These are phyloP conservation scores for Suillus lakei DNA, from an alignment of 768 basidiomycete genomes.

Conservation along the genomic window DNA sequence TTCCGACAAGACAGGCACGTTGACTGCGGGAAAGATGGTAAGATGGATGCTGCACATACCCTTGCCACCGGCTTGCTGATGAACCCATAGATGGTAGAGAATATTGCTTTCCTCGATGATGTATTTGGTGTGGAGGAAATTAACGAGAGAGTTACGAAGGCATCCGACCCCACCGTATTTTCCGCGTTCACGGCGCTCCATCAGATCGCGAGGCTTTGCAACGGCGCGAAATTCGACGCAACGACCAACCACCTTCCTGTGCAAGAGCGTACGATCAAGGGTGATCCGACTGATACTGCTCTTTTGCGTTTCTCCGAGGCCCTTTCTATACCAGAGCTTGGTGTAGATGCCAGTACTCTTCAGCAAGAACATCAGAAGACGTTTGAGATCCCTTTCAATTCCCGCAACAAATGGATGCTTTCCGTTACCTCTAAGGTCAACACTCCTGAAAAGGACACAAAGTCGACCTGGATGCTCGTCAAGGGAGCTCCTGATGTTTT, in stretches of 20 bases:
- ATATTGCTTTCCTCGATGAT: constrained; percentile 33
- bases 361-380: neutral
- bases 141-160: constrained; percentile 8
- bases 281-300: constrained; percentile 52
- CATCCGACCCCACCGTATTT: constrained; percentile 17
- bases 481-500: constrained; percentile 60
- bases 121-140: constrained; percentile 21
- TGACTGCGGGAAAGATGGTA: constrained; percentile 52
- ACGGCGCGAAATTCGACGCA: constrained; percentile 50
- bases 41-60: neutral
- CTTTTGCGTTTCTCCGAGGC: constrained; percentile 46
- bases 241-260: constrained; percentile 9
- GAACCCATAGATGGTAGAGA: constrained; percentile 32
- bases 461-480: constrained; percentile 39
- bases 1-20: constrained; percentile 65
- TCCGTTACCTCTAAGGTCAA: constrained; percentile 35
- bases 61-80: neutral
- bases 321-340: constrained; percentile 12
- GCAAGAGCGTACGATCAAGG: constrained; percentile 30
- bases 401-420: constrained; percentile 56
- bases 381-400: constrained; percentile 41
- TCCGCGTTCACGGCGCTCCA: constrained; percentile 27
- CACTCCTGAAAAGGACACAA: neutral
- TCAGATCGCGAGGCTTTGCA: constrained; percentile 51
- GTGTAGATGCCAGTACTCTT: constrained; percentile 16